A percentile compares a stretch with the other conserved stretches of the same genome.
Evolutionary conservation across 768 basidiomycete genomes (phyloP).

Genomic region (Naganishia vaughanmartiniae): DNA sequence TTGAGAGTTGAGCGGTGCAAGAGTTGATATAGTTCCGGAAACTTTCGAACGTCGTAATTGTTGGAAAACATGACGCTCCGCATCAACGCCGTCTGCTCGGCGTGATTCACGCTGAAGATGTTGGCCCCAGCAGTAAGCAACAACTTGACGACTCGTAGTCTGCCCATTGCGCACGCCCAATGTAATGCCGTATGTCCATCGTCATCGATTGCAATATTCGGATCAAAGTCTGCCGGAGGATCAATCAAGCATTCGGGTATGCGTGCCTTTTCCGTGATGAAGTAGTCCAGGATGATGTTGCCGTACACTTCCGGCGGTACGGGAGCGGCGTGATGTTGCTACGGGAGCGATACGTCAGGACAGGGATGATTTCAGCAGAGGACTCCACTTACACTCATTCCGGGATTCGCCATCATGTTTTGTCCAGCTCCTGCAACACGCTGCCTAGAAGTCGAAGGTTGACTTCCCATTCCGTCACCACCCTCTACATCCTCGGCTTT

Average conservation of each 20-base stretch:
- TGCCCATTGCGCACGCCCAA: conserved; percentile 99
- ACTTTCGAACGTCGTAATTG: conserved; percentile 98
- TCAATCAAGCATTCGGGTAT: conserved; percentile 80
- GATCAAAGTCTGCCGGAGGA: conserved; percentile 87
- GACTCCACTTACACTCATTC: conserved; percentile 6
- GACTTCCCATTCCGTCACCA: conserved; percentile 35
- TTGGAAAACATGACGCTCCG: conserved; percentile 99
- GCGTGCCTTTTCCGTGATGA: conserved; percentile 92
- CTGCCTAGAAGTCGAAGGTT: conserved; percentile 7
- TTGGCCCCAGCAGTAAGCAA: conserved; percentile 91
- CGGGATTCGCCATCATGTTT: background rate
- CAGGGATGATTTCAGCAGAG: background rate
- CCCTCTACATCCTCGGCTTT: conserved; percentile 30
- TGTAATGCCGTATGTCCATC: conserved; percentile 95
- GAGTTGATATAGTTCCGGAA: conserved; percentile 93
- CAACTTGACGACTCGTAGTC: conserved; percentile 90
- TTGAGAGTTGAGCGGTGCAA: conserved; percentile 97
- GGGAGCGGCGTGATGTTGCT: conserved; percentile 1
- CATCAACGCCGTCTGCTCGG: conserved; percentile 97
- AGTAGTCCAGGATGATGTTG: conserved; percentile 96
- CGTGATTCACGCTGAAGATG: conserved; percentile 92
- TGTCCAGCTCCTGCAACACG: conserved; percentile 23
- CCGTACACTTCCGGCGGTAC: conserved; percentile 61
- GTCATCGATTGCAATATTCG: conserved; percentile 95
- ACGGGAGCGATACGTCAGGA: background rate